phyloP scores from a whole-genome alignment of 805 yeast species.

The Cyberlindnera lachancei region DNA sequence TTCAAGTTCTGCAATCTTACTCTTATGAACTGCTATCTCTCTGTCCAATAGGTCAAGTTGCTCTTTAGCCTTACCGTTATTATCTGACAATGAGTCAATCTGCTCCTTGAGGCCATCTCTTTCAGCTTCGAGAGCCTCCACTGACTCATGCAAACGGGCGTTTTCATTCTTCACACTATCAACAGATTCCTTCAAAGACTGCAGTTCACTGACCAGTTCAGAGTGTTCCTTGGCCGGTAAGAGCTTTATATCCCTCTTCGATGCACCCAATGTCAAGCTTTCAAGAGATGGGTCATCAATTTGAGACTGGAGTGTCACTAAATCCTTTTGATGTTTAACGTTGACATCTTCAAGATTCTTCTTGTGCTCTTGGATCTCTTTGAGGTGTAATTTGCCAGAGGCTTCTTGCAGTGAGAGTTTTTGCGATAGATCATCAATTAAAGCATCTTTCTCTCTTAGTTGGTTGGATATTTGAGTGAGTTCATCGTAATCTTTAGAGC shows the following conservation, averaged over 20 bases:
- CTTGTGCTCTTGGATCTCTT: constrained; percentile 17
- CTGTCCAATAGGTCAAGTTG: too few species aligned
- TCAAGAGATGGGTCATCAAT: constrained; percentile 26
- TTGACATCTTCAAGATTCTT: constrained; percentile 14
- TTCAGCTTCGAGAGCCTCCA: neutral
- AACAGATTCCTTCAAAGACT: neutral
- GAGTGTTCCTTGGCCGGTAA: constrained; percentile 8
- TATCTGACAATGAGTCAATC: neutral
- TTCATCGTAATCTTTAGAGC: too few species aligned
- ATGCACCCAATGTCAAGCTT: constrained; percentile 24
- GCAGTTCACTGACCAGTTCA: constrained; percentile 3
- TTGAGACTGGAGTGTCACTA: constrained; percentile 4
- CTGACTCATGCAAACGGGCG: neutral
- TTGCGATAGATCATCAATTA: too few species aligned
- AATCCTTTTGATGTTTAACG: too few species aligned
- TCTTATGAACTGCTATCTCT: neutral
- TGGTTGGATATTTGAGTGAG: too few species aligned
- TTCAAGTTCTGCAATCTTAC: constrained; percentile 5
- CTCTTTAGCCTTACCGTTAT: too few species aligned
- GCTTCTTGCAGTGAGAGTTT: constrained; percentile 12
- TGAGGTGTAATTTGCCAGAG: constrained; percentile 15
- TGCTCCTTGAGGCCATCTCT: neutral
- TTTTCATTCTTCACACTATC: neutral
- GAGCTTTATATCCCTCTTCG: constrained; percentile 9
- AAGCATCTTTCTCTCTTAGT: too few species aligned